phyloP scores from a whole-genome alignment of 495 filamentous ascomycete genomes.

The Neurospora sp. region DNA sequence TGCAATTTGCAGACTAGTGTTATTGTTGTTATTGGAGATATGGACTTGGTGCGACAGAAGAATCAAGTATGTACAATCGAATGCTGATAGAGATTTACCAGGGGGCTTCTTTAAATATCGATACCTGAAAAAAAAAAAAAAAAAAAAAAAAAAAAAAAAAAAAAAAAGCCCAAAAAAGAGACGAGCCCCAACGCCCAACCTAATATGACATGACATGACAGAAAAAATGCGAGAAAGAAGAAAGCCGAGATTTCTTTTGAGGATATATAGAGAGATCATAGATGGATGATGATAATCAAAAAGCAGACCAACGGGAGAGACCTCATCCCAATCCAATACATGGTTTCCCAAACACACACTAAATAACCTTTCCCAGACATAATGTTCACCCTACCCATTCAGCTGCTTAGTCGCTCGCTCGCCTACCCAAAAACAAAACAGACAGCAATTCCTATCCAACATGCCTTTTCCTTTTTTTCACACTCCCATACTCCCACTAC shows the following conservation, averaged over 20 bases:
- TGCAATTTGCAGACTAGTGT: not conserved
- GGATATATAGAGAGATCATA: not conserved
- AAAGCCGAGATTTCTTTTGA: not conserved
- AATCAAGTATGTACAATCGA: no score
- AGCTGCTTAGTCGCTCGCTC: not conserved
- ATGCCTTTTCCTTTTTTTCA: not conserved
- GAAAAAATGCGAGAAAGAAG: not conserved
- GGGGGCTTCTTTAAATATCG: no score
- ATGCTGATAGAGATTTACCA: no score
- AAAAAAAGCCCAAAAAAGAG: no score
- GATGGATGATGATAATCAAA: not conserved
- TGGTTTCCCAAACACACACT: not conserved
- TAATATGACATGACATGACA: not conserved
- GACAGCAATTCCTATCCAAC: not conserved
- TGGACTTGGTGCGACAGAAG: no score
- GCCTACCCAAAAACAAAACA: not conserved
- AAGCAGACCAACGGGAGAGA: not conserved
- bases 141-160: no score
- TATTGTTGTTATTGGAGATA: not conserved
- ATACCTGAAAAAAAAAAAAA: not conserved
- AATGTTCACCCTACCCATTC: not conserved
- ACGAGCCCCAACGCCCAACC: not conserved
- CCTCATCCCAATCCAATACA: not conserved
- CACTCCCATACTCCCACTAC: not conserved
- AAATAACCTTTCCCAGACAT: not conserved